Percentiles rank a stretch among this genome's conserved stretches.
Conservation (phyloP, 805 yeast genomes). For the Saccharomycopsis sp. region DNA sequence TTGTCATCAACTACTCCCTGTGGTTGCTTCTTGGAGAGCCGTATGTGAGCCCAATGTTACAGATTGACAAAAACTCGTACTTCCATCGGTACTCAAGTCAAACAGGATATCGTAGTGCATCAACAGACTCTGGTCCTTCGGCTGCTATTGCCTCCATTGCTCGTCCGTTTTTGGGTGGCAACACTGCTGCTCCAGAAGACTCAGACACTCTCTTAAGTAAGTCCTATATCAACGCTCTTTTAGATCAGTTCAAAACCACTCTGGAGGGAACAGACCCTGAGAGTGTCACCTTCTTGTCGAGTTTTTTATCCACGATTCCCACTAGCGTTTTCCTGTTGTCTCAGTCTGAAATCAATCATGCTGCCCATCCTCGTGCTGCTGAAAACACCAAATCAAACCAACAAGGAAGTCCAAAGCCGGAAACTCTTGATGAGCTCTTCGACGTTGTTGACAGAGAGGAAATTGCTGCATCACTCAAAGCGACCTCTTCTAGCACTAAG, state of each 20-base stretch:
- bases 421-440: conserved; percentile 32
- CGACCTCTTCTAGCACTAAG: not conserved
- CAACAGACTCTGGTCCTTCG: not conserved
- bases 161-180: not conserved
- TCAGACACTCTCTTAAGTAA: not conserved
- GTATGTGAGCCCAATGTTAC: not conserved
- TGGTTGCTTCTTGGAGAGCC: not conserved
- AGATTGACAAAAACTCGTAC: not conserved
- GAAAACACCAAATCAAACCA: not conserved
- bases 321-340: not conserved
- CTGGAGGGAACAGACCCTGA: no score
- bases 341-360: not conserved
- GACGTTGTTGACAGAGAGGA: conserved; percentile 38
- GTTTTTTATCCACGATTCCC: not conserved
- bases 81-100: not conserved
- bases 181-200: not conserved
- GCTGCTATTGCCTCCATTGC: not conserved
- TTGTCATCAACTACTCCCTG: conserved; percentile 16
- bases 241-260: conserved; percentile 16
- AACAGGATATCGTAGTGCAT: not conserved
- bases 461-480: conserved; percentile 19
- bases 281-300: not conserved
- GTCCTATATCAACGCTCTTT: conserved; percentile 15
- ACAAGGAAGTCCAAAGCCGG: not conserved
- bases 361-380: not conserved